Conservation (phyloP, 441 rosid genomes). For the Eutrema salsugineum region DNA sequence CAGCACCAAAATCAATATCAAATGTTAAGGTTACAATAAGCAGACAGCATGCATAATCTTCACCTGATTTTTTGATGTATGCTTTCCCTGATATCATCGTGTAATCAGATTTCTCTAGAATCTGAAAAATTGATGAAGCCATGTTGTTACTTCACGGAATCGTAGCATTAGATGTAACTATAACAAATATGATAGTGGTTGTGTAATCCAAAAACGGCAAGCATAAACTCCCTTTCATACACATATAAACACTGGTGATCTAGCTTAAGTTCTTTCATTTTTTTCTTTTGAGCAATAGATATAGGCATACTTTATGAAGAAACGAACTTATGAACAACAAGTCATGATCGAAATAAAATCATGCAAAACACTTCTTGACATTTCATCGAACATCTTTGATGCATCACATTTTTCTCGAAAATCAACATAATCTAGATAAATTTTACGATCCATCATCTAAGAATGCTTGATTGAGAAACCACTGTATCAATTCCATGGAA, state of each 20-base stretch:
- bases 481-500: background rate
- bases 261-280: background rate
- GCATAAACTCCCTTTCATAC: background rate
- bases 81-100: constrained; percentile 83
- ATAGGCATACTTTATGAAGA: background rate
- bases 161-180: background rate
- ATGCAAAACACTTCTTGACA: background rate
- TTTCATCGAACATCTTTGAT: constrained; percentile 30
- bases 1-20: constrained; percentile 6
- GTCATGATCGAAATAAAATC: background rate
- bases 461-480: too few species aligned
- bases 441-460: too few species aligned
- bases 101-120: constrained; percentile 84
- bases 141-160: background rate
- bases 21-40: background rate
- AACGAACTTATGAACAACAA: background rate
- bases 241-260: background rate
- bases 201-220: background rate
- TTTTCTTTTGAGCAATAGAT: background rate
- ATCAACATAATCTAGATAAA: background rate
- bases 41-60: background rate
- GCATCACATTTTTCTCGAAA: background rate
- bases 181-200: background rate
- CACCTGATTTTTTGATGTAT: constrained; percentile 89
- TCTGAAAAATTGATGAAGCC: constrained; percentile 42